Evolutionary conservation across 768 basidiomycete genomes (phyloP).

Genomic region (Russula olivacea): DNA sequence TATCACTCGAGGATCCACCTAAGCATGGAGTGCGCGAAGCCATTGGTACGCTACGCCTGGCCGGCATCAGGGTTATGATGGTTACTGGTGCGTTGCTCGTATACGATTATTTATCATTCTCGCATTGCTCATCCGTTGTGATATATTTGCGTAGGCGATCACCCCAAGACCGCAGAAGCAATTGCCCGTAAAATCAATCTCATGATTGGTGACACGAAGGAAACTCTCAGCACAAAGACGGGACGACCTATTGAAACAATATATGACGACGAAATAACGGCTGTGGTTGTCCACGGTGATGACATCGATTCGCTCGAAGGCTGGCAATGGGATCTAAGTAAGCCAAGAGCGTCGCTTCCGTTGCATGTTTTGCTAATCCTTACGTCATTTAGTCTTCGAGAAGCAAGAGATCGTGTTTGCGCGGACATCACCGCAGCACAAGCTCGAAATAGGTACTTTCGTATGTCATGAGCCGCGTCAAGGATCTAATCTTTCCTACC

Average conservation of each 20-base stretch:
- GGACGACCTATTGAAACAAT: slow-evolving; percentile 50
- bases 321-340: slow-evolving; percentile 73
- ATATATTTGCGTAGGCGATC: slow-evolving; percentile 42
- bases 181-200: slow-evolving; percentile 70
- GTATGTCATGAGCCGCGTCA: background rate
- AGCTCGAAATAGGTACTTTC: slow-evolving; percentile 59
- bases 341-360: slow-evolving; percentile 23
- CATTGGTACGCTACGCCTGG: slow-evolving; percentile 61
- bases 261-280: slow-evolving; percentile 62
- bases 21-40: slow-evolving; percentile 69
- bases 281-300: slow-evolving; percentile 64
- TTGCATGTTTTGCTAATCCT: background rate
- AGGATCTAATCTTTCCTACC: slow-evolving; percentile 1
- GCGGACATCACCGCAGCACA: slow-evolving; percentile 65
- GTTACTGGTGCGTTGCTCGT: slow-evolving; percentile 46
- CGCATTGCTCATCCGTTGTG: background rate
- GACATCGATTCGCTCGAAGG: slow-evolving; percentile 59
- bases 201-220: slow-evolving; percentile 59
- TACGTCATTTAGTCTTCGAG: slow-evolving; percentile 45
- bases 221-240: slow-evolving; percentile 53
- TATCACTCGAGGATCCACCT: slow-evolving; percentile 65
- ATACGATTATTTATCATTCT: background rate
- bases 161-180: slow-evolving; percentile 69
- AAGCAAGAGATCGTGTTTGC: slow-evolving; percentile 70
- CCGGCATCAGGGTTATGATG: slow-evolving; percentile 76